These are phyloP conservation scores for Colletotrichum kahawae DNA, from an alignment of 2,329 filamentous ascomycete genomes.

Conservation along the genomic window DNA sequence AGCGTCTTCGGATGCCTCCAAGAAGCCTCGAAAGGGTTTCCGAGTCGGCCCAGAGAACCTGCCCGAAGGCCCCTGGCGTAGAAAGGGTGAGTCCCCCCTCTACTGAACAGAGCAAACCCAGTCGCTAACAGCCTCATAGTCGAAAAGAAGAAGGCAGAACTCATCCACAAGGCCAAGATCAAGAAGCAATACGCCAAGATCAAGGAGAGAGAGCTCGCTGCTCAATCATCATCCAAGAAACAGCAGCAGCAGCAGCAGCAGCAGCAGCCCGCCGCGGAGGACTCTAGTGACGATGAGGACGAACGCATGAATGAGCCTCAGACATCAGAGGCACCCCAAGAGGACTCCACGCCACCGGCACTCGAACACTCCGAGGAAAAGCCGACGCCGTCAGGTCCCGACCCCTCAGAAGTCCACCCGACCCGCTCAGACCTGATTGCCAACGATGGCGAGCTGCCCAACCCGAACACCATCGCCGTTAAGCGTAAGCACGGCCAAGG, in stretches of 20 bases:
- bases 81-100: conserved; percentile 62
- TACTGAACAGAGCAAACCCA: not conserved
- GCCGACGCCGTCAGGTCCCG: conserved; percentile 2
- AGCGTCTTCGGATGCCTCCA: conserved; percentile 36
- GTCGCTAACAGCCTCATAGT: conserved; percentile 50
- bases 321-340: conserved; percentile 29
- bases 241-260: not conserved
- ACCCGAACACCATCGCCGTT: conserved; percentile 22
- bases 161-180: conserved; percentile 92
- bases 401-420: conserved; percentile 39
- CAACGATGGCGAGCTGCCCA: conserved; percentile 26
- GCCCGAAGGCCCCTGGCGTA: conserved; percentile 85
- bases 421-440: conserved; percentile 45
- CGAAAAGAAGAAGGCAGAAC: conserved; percentile 84
- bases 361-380: not conserved
- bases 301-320: not conserved
- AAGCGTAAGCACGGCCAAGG: conserved; percentile 9
- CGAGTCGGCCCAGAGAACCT: conserved; percentile 87
- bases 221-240: conserved; percentile 18
- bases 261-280: conserved; percentile 11
- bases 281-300: conserved; percentile 25
- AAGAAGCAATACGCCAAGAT: conserved; percentile 93
- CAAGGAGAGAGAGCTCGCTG: conserved; percentile 62
- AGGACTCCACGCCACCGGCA: not conserved
- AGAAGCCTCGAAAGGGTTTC: conserved; percentile 74